Conservation (phyloP, 106 monocot genomes). For the Apostasia shenzhenica region DNA sequence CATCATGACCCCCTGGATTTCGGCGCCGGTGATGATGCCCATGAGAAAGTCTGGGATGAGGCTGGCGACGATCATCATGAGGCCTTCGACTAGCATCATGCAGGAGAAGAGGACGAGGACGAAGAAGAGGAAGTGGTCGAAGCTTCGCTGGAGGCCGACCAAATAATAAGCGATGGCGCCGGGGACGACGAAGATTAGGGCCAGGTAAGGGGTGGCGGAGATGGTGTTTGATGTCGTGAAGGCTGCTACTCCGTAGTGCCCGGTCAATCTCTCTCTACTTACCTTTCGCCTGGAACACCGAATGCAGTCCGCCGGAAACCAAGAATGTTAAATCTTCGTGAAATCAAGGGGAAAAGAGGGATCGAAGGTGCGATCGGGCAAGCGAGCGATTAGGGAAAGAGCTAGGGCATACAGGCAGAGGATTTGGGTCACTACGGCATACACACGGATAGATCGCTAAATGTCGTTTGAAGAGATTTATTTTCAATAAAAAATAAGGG, state of each 20-base stretch:
- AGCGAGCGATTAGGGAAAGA: too few relatives aligned
- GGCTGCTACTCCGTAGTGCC: slow-evolving; percentile 54
- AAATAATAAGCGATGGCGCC: slow-evolving; percentile 63
- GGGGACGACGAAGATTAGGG: slow-evolving; percentile 47
- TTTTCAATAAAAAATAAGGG: too few relatives aligned
- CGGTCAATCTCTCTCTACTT: slow-evolving; percentile 47
- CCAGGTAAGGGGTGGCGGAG: slow-evolving; percentile 50
- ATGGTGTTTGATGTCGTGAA: slow-evolving; percentile 51
- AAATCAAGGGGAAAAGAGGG: too few relatives aligned
- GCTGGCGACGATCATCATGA: slow-evolving; percentile 92
- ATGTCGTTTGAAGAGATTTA: too few relatives aligned
- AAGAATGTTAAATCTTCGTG: too few relatives aligned
- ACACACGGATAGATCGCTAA: too few relatives aligned
- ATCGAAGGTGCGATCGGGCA: too few relatives aligned
- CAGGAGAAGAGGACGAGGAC: slow-evolving; percentile 34
- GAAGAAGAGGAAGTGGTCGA: slow-evolving; percentile 62
- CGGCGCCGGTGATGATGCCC: slow-evolving; percentile 81
- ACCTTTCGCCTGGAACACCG: too few relatives aligned
- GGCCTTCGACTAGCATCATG: slow-evolving; percentile 71
- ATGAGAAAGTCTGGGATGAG: slow-evolving; percentile 68
- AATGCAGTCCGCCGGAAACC: too few relatives aligned
- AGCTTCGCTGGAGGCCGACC: slow-evolving; percentile 34
- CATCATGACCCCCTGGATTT: slow-evolving; percentile 70
- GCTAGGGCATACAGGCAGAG: too few relatives aligned
- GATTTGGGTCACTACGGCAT: too few relatives aligned